Base-by-base conservation (phyloP, 2,329 filamentous ascomycete species). In the Dryadomyces quercus-mongolicae region DNA sequence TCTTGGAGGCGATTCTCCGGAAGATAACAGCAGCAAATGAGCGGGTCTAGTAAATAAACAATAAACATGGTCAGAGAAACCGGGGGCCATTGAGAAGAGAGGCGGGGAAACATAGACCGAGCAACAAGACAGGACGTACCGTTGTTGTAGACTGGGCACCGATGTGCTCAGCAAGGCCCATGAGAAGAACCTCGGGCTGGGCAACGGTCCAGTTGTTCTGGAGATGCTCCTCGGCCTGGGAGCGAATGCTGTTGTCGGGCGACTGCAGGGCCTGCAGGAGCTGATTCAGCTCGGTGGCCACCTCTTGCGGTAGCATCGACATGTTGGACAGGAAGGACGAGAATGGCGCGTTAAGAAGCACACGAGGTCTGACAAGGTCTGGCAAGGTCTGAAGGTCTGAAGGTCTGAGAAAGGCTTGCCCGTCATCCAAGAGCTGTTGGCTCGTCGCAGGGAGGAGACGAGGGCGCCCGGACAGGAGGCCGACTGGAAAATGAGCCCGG, bases 1-100 rank as follows among this genome's bases (percentile, higher is more conserved):
- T 86, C 70, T 94, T 95, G 56, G 87, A 91, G 49, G 93, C 82
- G 71, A 97, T 94, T 66, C 91, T 84, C 64, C 93, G 85, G 72
- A 98, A 97, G 60, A 98, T 85, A 48, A 98, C 89, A 54, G 93
- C 88, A 53, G 90, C 84, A 67, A 95, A 98, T 16, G 91, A 88
- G 64, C 93, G 87, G 57, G 84, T 85, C 91, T 95, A 64, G 2
- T 7, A 52, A 40, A 52, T 9, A 2, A 42, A 16, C 7, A n/a
- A n/a, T n/a, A n/a, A n/a, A n/a, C n/a, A n/a, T n/a, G 12, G 9
- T 16, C 16, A 20, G 10, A 40, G n/a, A 12, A 12, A 18, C n/a
- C 22, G n/a, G 20, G 25, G 31, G 44, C 40, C 36, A 54, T 55
- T 2, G 10, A 52, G 44, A 52, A 6, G 10, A 42, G 18, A 21